A percentile compares a stretch with the other conserved stretches of the same genome.
Conservation (phyloP, 306 rosid species). For the Sphenostylis stenocarpa region DNA sequence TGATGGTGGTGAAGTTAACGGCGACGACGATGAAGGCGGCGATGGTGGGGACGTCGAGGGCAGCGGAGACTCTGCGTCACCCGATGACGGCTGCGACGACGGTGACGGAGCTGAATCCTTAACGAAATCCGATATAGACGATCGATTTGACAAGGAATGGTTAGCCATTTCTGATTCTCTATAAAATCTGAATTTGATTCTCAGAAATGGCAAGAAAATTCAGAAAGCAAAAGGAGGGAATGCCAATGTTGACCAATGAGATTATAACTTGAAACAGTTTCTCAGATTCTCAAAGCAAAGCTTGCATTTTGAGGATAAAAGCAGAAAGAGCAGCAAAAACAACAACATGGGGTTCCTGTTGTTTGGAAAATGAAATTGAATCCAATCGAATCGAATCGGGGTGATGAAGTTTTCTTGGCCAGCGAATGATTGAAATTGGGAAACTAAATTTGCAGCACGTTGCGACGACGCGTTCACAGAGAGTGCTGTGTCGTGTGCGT, state of each 20-base stretch:
- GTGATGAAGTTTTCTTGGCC: not conserved
- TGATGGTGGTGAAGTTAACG: not conserved
- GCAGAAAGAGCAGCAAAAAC: constrained; percentile 15
- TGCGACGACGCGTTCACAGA: not conserved
- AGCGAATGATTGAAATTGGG: constrained; percentile 6
- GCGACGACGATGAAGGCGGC: not conserved
- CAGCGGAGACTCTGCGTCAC: not conserved
- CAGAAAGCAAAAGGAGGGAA: not conserved
- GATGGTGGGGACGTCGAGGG: constrained; percentile 23
- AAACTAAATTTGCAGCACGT: constrained; percentile 28
- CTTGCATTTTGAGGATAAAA: not conserved
- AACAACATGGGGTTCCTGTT: not conserved
- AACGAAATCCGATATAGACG: not conserved
- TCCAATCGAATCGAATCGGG: not conserved
- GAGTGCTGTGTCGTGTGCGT: not conserved
- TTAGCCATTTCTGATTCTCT: constrained; percentile 45
- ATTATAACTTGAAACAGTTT: not conserved
- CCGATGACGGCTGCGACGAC: not conserved
- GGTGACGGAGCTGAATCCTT: constrained; percentile 14
- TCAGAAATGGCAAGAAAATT: constrained; percentile 35
- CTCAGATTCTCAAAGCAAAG: not conserved
- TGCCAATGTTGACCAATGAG: not conserved
- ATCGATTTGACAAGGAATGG: not conserved
- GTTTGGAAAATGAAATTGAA: not conserved
- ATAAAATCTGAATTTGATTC: constrained; percentile 8